These are phyloP conservation scores for Fusarium marasasianum DNA, from an alignment of 2,329 filamentous ascomycete species.

Conservation along the genomic window DNA sequence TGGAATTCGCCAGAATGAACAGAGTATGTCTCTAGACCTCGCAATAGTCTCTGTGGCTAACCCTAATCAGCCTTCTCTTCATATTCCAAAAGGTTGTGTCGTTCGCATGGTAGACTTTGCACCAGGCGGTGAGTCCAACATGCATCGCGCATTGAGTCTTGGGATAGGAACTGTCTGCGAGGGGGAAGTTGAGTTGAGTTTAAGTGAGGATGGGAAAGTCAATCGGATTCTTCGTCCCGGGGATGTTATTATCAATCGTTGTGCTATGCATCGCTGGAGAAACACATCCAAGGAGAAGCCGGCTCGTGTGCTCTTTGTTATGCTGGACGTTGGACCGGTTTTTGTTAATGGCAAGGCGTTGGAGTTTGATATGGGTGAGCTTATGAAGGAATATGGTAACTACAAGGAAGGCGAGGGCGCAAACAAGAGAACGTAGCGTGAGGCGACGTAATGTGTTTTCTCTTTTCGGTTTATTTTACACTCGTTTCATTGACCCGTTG, in stretches of 20 bases:
- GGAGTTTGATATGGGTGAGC: neutral
- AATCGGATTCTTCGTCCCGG: neutral
- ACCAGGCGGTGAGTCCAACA: neutral
- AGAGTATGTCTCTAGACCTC: neutral
- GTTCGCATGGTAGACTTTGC: neutral
- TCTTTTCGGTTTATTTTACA: neutral
- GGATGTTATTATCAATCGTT: neutral
- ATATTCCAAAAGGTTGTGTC: neutral
- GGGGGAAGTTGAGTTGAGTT: neutral
- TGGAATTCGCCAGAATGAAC: neutral
- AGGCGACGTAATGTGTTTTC: accelerated
- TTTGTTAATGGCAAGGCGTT: neutral
- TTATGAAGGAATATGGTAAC: neutral
- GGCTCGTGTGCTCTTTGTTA: neutral
- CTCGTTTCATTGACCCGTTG: neutral
- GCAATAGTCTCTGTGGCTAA: accelerated
- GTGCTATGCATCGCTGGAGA: neutral
- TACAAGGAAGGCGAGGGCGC: neutral
- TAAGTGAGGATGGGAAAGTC: neutral
- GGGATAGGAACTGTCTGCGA: neutral
- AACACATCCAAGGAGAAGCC: neutral
- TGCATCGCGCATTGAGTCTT: neutral
- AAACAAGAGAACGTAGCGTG: neutral
- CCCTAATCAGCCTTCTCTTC: neutral
- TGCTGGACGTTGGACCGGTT: neutral